A percentile compares a stretch with the other conserved stretches of the same genome.
Conservation (phyloP, 2,329 filamentous ascomycete genomes). For the Cordyceps sp. region DNA sequence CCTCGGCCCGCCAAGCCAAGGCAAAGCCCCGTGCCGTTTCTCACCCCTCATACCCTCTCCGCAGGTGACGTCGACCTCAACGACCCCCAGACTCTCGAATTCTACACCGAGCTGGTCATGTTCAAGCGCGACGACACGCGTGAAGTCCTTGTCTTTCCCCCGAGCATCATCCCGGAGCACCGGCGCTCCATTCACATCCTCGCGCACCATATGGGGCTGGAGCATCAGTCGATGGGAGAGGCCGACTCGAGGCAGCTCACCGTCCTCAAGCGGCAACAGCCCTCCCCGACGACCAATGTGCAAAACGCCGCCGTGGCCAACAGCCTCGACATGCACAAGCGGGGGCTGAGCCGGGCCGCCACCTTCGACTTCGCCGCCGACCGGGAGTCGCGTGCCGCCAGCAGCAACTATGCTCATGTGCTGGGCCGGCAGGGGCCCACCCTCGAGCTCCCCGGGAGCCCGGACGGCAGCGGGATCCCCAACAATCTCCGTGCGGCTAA, state of each 20-base stretch:
- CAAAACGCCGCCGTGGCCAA: slow-evolving; percentile 40
- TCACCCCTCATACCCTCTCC: no score
- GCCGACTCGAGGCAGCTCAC: slow-evolving; percentile 82
- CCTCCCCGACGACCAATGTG: slow-evolving; percentile 35
- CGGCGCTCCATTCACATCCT: slow-evolving; percentile 85
- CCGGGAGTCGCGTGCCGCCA: slow-evolving; percentile 47
- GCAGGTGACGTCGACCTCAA: slow-evolving; percentile 69
- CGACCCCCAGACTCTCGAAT: slow-evolving; percentile 70
- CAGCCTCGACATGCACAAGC: slow-evolving; percentile 60
- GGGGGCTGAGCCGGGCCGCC: slow-evolving; percentile 81
- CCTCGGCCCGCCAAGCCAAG: neutral
- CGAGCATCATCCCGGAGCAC: slow-evolving; percentile 65
- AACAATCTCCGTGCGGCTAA: slow-evolving; percentile 85
- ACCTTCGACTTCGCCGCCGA: slow-evolving; percentile 90
- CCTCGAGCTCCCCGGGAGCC: slow-evolving; percentile 76
- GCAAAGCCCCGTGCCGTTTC: slow-evolving; percentile 5
- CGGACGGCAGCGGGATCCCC: slow-evolving; percentile 41
- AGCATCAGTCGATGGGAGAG: slow-evolving; percentile 77
- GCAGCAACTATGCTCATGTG: slow-evolving; percentile 51
- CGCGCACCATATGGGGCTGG: slow-evolving; percentile 85
- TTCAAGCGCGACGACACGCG: slow-evolving; percentile 69
- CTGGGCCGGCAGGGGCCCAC: slow-evolving; percentile 71
- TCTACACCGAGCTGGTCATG: slow-evolving; percentile 76
- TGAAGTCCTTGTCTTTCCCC: slow-evolving; percentile 72
- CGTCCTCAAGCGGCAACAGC: slow-evolving; percentile 54